Evolutionary conservation across 306 rosid genomes (phyloP).

Genomic region (Lathyrus sativus): DNA sequence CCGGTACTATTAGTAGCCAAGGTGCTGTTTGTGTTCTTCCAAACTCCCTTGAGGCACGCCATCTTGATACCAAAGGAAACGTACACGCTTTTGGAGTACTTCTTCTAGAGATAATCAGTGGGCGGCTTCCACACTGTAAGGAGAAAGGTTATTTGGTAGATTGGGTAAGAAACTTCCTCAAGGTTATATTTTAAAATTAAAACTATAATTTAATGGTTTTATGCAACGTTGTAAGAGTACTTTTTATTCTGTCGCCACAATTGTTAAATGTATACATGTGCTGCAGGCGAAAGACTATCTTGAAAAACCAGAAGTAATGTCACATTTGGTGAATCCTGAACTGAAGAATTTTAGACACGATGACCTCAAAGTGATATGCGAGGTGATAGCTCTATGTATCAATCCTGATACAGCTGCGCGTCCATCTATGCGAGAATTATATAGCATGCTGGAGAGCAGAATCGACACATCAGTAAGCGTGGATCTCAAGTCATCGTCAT

Average conservation of each 20-base stretch:
- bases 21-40: conserved; percentile 85
- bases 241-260: neutral
- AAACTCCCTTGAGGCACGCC: conserved; percentile 83
- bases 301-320: conserved; percentile 76
- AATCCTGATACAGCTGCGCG: conserved; percentile 57
- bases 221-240: conserved; percentile 1
- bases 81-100: conserved; percentile 82
- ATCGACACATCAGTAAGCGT: conserved; percentile 78
- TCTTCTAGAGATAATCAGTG: conserved; percentile 83
- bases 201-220: conserved; percentile 9
- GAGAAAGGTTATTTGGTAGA: conserved; percentile 82
- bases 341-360: conserved; percentile 70
- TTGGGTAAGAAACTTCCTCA: conserved; percentile 68
- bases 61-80: conserved; percentile 77
- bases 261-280: conserved; percentile 30
- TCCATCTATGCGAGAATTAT: conserved; percentile 69
- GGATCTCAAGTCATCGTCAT: conserved; percentile 81
- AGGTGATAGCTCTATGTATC: conserved; percentile 76
- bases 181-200: conserved; percentile 29
- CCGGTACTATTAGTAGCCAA: conserved; percentile 71
- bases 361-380: conserved; percentile 80
- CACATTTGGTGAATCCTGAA: conserved; percentile 78
- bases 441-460: conserved; percentile 70
- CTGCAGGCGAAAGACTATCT: conserved; percentile 87
- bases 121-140: conserved; percentile 82